These are phyloP conservation scores for Aspergillus aculeatus DNA, from an alignment of 2,329 filamentous ascomycete genomes.

Conservation along the genomic window DNA sequence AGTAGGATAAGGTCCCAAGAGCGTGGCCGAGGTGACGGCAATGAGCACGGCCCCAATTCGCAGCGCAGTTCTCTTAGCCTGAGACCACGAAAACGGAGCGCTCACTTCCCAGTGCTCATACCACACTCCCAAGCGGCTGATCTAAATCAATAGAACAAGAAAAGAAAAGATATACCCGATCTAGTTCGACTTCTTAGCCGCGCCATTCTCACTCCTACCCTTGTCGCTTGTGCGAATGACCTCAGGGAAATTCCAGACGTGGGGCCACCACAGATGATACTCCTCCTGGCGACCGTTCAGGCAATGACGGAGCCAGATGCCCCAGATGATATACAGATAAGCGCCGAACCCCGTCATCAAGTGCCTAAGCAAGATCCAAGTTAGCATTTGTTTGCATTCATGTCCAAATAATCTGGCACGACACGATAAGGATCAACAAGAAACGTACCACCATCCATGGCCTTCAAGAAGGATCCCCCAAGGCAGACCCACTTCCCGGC, in stretches of 20 bases:
- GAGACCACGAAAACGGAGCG: too few species aligned
- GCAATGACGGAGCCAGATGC: slow-evolving; percentile 76
- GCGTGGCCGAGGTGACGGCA: not conserved
- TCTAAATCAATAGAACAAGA: slow-evolving; percentile 3
- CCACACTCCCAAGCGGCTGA: not conserved
- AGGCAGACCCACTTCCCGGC: slow-evolving; percentile 68
- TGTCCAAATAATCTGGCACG: not conserved
- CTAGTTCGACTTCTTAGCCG: slow-evolving; percentile 32
- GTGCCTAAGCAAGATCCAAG: slow-evolving; percentile 54
- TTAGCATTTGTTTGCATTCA: slow-evolving; percentile 1
- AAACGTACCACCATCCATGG: slow-evolving; percentile 67
- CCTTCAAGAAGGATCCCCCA: slow-evolving; percentile 76
- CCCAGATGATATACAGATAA: slow-evolving; percentile 82
- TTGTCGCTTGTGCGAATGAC: slow-evolving; percentile 42
- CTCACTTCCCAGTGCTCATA: slow-evolving; percentile 2
- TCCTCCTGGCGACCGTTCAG: slow-evolving; percentile 71
- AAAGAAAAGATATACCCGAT: not conserved
- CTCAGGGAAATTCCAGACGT: slow-evolving; percentile 57
- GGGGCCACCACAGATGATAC: slow-evolving; percentile 69
- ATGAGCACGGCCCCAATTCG: not conserved
- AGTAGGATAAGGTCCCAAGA: not conserved
- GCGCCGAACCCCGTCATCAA: slow-evolving; percentile 78
- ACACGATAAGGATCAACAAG: not conserved
- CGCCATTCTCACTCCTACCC: slow-evolving; percentile 21
- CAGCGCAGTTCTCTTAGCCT: too few species aligned